These are phyloP conservation scores for Aspergillus ruber DNA, from an alignment of 2,329 filamentous ascomycete species.

Conservation along the genomic window DNA sequence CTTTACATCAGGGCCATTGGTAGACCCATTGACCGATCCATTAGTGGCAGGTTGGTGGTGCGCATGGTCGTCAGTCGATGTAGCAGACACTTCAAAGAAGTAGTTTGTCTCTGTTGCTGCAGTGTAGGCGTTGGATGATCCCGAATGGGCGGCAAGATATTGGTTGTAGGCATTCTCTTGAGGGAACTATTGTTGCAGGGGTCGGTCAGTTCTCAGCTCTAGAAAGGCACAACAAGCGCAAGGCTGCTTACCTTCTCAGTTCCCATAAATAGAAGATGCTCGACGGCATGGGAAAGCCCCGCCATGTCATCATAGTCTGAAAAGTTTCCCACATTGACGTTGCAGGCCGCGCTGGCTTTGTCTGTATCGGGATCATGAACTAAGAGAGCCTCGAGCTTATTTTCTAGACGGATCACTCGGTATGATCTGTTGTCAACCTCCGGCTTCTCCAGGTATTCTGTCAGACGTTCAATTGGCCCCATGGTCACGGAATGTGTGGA, in stretches of 20 bases:
- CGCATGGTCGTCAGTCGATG: conserved; percentile 43
- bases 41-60: conserved; percentile 22
- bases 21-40: conserved; percentile 19
- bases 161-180: conserved; percentile 93
- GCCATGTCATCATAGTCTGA: conserved; percentile 87
- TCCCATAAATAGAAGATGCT: conserved; percentile 97
- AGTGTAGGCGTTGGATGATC: conserved; percentile 92
- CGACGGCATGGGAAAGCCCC: conserved; percentile 91
- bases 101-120: conserved; percentile 92
- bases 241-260: conserved; percentile 67
- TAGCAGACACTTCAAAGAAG: conserved; percentile 90
- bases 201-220: conserved; percentile 1
- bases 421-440: conserved; percentile 81
- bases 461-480: conserved; percentile 43
- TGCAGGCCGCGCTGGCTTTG: conserved; percentile 91
- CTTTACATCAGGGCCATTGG: conserved; percentile 13
- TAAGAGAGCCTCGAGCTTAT: conserved; percentile 82
- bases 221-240: background rate
- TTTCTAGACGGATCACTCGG: conserved; percentile 74
- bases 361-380: conserved; percentile 94
- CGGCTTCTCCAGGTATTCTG: conserved; percentile 73
- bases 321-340: conserved; percentile 94
- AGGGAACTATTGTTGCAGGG: conserved; percentile 57
- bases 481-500: conserved; percentile 19
- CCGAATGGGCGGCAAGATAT: conserved; percentile 84